Conservation (phyloP, 202 grass and related monocot genomes). For the Schoenoplectus triqueter region DNA sequence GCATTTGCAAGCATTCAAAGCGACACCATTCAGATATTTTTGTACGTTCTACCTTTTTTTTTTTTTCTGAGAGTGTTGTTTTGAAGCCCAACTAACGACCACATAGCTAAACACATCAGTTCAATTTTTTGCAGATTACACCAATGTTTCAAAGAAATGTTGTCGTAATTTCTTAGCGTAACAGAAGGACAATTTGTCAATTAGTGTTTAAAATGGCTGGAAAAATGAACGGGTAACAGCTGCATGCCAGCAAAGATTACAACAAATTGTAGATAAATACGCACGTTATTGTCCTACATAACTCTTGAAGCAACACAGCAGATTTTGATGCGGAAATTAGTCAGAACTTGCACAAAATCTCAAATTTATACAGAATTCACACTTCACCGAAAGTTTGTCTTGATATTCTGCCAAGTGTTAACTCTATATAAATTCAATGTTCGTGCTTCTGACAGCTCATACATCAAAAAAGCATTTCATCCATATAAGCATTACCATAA, state of each 20-base stretch:
- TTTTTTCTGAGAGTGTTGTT: too few relatives aligned
- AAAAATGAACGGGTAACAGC: background rate
- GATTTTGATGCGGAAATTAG: background rate
- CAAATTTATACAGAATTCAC: background rate
- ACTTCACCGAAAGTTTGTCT: background rate
- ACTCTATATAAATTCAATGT: background rate
- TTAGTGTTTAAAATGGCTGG: background rate
- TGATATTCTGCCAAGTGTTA: background rate
- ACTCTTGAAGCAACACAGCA: background rate
- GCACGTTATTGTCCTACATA: background rate
- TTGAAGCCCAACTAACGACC: too few relatives aligned
- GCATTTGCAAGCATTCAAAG: too few relatives aligned
- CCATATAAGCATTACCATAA: too few relatives aligned
- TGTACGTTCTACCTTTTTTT: too few relatives aligned
- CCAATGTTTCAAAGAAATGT: too few relatives aligned
- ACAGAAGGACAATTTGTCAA: too few relatives aligned
- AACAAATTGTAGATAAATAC: background rate
- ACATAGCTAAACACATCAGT: too few relatives aligned
- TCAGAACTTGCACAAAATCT: too few relatives aligned
- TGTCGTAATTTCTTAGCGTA: too few relatives aligned
- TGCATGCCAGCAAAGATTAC: background rate
- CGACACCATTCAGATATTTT: too few relatives aligned
- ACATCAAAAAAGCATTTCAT: background rate
- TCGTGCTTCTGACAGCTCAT: background rate
- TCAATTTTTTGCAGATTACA: too few relatives aligned